These are phyloP conservation scores for Backusella tarrabulga DNA, from an alignment of 192 early-diverging fungal species.

Conservation along the genomic window DNA sequence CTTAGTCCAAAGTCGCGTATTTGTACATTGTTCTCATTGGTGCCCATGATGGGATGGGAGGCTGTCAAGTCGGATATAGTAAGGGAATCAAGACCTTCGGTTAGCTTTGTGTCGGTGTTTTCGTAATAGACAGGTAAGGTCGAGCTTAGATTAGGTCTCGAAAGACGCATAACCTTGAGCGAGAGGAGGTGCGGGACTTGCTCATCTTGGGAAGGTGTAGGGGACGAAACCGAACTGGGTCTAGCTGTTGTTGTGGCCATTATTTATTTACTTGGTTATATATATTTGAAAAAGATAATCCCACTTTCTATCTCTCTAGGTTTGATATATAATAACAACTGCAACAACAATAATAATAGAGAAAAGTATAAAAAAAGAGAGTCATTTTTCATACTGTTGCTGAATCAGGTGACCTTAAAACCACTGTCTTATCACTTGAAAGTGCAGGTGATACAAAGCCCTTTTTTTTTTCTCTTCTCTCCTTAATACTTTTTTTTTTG, in stretches of 20 bases:
- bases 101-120: constrained; percentile 1
- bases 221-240: not conserved
- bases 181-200: constrained; percentile 65
- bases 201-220: constrained; percentile 30
- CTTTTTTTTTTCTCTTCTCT: not conserved
- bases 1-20: constrained; percentile 63
- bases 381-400: not conserved
- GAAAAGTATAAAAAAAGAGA: not conserved
- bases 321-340: too few relatives aligned
- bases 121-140: constrained; percentile 37
- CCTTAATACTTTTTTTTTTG: not conserved
- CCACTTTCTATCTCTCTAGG: too few relatives aligned
- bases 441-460: not conserved
- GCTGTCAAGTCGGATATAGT: constrained; percentile 19
- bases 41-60: constrained; percentile 21
- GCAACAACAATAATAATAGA: not conserved
- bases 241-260: not conserved
- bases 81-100: constrained; percentile 21
- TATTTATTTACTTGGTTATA: not conserved
- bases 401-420: not conserved
- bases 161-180: constrained; percentile 91
- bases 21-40: constrained; percentile 16
- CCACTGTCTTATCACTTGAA: not conserved
- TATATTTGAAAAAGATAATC: too few relatives aligned
- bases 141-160: constrained; percentile 52